These are phyloP conservation scores for Apiospora sp. DNA, from an alignment of 2,329 filamentous ascomycete genomes.

Conservation along the genomic window DNA sequence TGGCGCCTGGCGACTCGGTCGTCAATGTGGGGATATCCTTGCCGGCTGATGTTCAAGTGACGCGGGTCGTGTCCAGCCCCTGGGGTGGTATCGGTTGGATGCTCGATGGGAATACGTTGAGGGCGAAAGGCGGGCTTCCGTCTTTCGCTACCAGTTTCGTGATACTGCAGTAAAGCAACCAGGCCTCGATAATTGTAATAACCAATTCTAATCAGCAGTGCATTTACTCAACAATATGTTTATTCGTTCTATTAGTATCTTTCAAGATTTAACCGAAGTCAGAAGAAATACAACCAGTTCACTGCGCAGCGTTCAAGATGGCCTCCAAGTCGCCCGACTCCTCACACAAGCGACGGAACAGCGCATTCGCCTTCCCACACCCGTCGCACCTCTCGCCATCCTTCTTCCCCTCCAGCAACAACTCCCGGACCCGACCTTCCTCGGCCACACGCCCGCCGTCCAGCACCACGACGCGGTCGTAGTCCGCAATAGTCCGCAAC, in stretches of 20 bases:
- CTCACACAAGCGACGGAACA: slow-evolving; percentile 4
- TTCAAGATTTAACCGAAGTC: no score
- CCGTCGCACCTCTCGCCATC: no score
- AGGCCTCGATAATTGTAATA: neutral
- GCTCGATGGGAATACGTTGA: slow-evolving; percentile 27
- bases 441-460: slow-evolving; percentile 17
- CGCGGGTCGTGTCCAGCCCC: slow-evolving; percentile 29
- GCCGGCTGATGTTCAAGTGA: slow-evolving; percentile 32
- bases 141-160: slow-evolving; percentile 15
- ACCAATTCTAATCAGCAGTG: neutral
- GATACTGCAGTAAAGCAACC: neutral
- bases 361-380: neutral
- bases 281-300: neutral
- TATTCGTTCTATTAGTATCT: neutral
- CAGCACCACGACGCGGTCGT: slow-evolving; percentile 20
- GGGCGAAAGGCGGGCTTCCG: slow-evolving; percentile 7
- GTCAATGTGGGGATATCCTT: slow-evolving; percentile 33
- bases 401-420: neutral
- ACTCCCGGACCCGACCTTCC: neutral
- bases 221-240: neutral
- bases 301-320: neutral
- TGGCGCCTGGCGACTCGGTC: slow-evolving; percentile 42
- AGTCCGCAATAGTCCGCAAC: slow-evolving; percentile 17
- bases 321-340: neutral
- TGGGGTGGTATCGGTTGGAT: slow-evolving; percentile 40